Base-by-base conservation (phyloP, 176 grass and related monocot genomes). In the Zoysia japonica region DNA sequence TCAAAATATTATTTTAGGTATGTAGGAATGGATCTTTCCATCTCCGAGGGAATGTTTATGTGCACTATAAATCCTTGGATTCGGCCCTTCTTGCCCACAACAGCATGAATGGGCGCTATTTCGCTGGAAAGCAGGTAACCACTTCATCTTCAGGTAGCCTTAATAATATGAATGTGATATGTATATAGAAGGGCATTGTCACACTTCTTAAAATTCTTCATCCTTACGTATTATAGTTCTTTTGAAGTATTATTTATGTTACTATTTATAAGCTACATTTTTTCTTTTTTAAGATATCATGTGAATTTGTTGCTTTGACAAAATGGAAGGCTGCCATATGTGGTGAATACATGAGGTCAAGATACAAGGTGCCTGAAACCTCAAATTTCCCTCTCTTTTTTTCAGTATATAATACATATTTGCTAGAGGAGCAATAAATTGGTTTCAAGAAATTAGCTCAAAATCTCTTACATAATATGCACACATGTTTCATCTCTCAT, bases 321-420 rank as follows among this genome's bases (percentile, higher is more conserved):
- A 99, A 70, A 89, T 99, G 96, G 96, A 99, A 93, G 67, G 81
- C 90, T 80, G 96, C 96, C 46, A 99, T 95, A 83, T 95, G 96
- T 71, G 96, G 96, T 56, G 96, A 99, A 72, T 99, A 87, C 84
- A 95, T 95, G 96, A 93, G 93, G 63, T 89, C 92, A 77, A 94
- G 90, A 80, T 85, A 95, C 57, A 99, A 99, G 92, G 96, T 99
- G 86, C 43, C 64, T 83, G 42, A 43, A 76, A 70, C 7, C 17
- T 45, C 49, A 57, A 56, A 14, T 43, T 43, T 74, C 79, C 71
- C 61, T 0, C 0, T 6, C 52, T 85, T 82, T 63, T 65, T 79
- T 76, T 72, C 53, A 12, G 35, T 57, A 70, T 84, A 55, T 57
- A 4, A 81, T 66, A 14, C 36, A 44, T 72, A 68, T 81, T 71